A percentile compares a stretch with the other conserved stretches of the same genome.
These are phyloP conservation scores for Umbelopsis ramanniana DNA, from an alignment of 192 early-diverging fungal genomes.

Conservation along the genomic window DNA sequence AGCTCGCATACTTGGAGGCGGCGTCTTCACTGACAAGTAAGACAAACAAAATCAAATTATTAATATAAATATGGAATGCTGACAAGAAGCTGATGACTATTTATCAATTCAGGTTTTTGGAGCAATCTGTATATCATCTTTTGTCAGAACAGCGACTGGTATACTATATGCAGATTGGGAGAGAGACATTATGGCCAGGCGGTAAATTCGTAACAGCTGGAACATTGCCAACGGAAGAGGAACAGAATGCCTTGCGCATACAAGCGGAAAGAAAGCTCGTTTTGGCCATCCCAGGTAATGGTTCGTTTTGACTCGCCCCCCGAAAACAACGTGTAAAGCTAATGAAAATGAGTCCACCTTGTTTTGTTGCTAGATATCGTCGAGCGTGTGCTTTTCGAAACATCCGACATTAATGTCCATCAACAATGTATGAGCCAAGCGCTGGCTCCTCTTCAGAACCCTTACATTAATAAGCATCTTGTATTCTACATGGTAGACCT, in stretches of 20 bases:
- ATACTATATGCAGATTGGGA: conserved; percentile 49
- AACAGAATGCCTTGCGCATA: conserved; percentile 40
- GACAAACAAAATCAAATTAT: background rate
- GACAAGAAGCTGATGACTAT: background rate
- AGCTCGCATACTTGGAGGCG: conserved; percentile 47
- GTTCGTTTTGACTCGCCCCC: background rate
- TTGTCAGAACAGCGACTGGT: conserved; percentile 52
- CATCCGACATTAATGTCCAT: conserved; percentile 37
- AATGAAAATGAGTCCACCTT: background rate
- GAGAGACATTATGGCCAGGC: conserved; percentile 54
- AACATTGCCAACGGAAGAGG: conserved; percentile 42
- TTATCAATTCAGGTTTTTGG: conserved; percentile 44
- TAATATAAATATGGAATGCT: background rate
- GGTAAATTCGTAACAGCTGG: conserved; percentile 45
- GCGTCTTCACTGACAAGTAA: conserved; percentile 54
- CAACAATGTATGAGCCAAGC: conserved; percentile 42
- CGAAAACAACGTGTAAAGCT: background rate
- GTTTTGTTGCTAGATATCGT: conserved; percentile 20
- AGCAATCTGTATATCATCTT: conserved; percentile 50
- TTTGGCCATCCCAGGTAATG: conserved; percentile 49
- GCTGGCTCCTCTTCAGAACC: conserved; percentile 51
- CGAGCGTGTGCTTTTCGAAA: conserved; percentile 30
- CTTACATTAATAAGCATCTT: conserved; percentile 55
- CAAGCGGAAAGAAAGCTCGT: conserved; percentile 49
- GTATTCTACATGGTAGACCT: conserved; percentile 52